A percentile compares a stretch with the other conserved stretches of the same genome.
Evolutionary conservation across 176 grass and related monocot genomes (phyloP).

Genomic region (Bolboschoenus planiculmis): DNA sequence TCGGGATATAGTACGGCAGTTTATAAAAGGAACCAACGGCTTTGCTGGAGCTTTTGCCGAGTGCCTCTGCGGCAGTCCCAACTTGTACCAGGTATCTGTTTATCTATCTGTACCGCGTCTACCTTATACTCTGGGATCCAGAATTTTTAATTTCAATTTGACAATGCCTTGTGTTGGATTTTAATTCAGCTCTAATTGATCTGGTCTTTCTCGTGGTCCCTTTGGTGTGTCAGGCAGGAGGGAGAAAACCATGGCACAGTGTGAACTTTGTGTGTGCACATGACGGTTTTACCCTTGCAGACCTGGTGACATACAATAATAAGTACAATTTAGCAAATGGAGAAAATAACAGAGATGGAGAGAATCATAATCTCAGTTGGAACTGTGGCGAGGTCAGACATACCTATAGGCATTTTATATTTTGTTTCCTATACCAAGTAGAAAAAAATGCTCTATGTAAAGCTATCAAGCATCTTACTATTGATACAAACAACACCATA

Average conservation of each 20-base stretch:
- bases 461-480: background rate
- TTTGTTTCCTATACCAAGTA: background rate
- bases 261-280: conserved; percentile 97
- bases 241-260: conserved; percentile 93
- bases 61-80: conserved; percentile 90
- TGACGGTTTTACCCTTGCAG: conserved; percentile 93
- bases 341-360: conserved; percentile 85
- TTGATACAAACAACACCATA: conserved; percentile 21
- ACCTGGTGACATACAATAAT: conserved; percentile 90
- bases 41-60: conserved; percentile 92
- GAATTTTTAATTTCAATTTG: background rate
- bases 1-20: conserved; percentile 83
- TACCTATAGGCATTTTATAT: background rate
- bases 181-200: background rate
- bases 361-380: conserved; percentile 98
- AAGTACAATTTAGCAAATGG: conserved; percentile 86
- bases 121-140: background rate
- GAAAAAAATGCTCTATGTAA: background rate
- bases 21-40: conserved; percentile 95
- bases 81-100: conserved; percentile 73
- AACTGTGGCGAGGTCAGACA: conserved; percentile 80
- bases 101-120: background rate
- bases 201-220: background rate
- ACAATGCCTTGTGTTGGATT: background rate
- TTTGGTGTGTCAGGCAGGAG: conserved; percentile 55